Evolutionary conservation across 1,139 yeast genomes (phyloP), one percentile per base, ranked within the genome.

Genomic region (Blastobotrys aristatus): DNA sequence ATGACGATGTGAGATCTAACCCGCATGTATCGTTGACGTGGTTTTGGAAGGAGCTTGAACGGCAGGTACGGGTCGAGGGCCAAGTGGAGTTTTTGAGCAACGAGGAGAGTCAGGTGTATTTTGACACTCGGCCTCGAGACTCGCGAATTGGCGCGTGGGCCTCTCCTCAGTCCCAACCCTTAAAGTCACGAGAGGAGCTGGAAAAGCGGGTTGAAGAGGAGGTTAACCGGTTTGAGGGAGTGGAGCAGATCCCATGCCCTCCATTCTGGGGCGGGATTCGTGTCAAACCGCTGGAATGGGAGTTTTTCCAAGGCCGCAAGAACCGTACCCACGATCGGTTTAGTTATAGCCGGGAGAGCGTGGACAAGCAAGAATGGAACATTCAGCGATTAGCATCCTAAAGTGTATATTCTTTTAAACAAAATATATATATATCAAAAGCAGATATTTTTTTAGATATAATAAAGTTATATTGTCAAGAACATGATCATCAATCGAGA

Each of bases 131-230:
- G 60, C 97, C 98, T 31, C 74, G 95, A 52, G 97, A 95, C 4
- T 85, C 96, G 20, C 81, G 86, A 62, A 81, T 92, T 52, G 97
- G 98, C 21, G 98, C 98, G 0, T 90, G 97, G 96, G 85, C 97
- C 0, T 83, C 95, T 39, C 95, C 95, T 1, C 98, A 92, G 71
- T 80, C 90, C 37, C 73, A 75, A 49, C 73, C 71, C 1, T 73
- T 92, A 29, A 60, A 65, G 18, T 66, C 72, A 35, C 73, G 96
- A 55, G 75, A 76, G 16, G 84, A 78, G 54, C 75, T 92, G 52
- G 87, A 89, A 43, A 61, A 64, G 0, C 60, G 73, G 44, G 66
- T 74, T 42, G 63, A 69, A n/a, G 62, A 71, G 32, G 53, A 72
- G 51, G 80, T 75, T 50, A 69, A 74, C 43, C 74, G 80, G 62